Evolutionary conservation across 1,284 basidiomycete genomes (phyloP).

Genomic region (Boletus semigastroideus): DNA sequence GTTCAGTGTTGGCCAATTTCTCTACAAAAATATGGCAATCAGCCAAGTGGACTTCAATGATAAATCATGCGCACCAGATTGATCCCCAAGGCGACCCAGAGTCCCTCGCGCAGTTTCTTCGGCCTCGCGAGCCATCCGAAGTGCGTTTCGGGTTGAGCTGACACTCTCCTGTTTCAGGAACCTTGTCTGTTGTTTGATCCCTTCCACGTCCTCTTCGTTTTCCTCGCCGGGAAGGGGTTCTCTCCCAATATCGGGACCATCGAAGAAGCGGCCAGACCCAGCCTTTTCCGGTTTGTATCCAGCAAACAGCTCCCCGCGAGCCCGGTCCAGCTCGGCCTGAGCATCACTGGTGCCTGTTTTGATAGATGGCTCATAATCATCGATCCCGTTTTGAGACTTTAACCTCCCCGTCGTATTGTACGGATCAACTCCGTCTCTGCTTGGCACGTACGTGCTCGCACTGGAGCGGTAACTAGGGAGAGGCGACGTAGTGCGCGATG

Average conservation of each 20-base stretch:
- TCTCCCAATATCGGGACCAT: slow-evolving; percentile 49
- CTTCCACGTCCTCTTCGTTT: slow-evolving; percentile 95
- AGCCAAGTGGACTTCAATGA: neutral
- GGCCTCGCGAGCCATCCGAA: slow-evolving; percentile 90
- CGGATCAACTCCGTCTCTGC: slow-evolving; percentile 59
- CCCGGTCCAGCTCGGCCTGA: slow-evolving; percentile 56
- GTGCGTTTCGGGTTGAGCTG: slow-evolving; percentile 87
- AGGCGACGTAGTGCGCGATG: slow-evolving; percentile 37
- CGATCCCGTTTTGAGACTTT: slow-evolving; percentile 23
- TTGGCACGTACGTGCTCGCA: slow-evolving; percentile 61
- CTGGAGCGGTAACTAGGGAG: slow-evolving; percentile 52
- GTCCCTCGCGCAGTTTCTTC: slow-evolving; percentile 95
- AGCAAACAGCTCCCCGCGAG: slow-evolving; percentile 74
- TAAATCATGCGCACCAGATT: slow-evolving; percentile 73
- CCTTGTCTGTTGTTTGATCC: slow-evolving; percentile 91
- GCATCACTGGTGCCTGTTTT: slow-evolving; percentile 52
- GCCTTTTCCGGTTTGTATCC: slow-evolving; percentile 64
- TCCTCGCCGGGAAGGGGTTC: slow-evolving; percentile 69
- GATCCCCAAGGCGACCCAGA: slow-evolving; percentile 84
- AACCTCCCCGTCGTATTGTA: slow-evolving; percentile 36
- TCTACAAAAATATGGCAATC: slow-evolving; percentile 42
- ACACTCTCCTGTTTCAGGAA: slow-evolving; percentile 94
- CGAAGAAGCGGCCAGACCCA: slow-evolving; percentile 64
- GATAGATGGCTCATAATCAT: slow-evolving; percentile 24
- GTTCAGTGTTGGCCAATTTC: slow-evolving; percentile 93